Percentiles rank a stretch among this genome's conserved stretches.
Conservation (phyloP, 495 filamentous ascomycete genomes). For the Hypomontagnella monticulosa region DNA sequence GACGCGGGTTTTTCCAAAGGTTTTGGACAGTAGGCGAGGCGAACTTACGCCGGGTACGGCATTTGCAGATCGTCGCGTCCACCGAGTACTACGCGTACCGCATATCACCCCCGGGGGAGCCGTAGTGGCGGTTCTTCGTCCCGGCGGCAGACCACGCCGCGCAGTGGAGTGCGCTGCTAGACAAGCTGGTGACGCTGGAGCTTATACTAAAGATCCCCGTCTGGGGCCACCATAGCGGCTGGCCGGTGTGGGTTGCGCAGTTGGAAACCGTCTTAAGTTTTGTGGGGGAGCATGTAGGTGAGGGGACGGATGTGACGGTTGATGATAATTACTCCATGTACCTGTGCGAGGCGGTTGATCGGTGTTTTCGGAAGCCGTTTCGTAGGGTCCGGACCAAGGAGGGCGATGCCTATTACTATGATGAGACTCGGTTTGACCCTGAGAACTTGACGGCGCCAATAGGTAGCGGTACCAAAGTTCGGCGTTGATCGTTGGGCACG, state of each 20-base stretch:
- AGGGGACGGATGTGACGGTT: slow-evolving; percentile 10
- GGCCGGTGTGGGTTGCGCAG: slow-evolving; percentile 12
- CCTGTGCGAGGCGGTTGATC: slow-evolving; percentile 25
- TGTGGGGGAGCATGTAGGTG: slow-evolving; percentile 19
- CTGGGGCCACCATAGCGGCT: background rate
- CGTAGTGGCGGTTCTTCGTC: slow-evolving; percentile 21
- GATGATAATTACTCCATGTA: slow-evolving; percentile 31
- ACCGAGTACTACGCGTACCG: slow-evolving; percentile 4
- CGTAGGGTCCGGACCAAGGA: slow-evolving; percentile 12
- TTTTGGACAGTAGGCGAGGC: slow-evolving; percentile 13
- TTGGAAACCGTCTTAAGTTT: slow-evolving; percentile 20
- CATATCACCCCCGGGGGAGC: slow-evolving; percentile 4
- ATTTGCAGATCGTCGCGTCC: background rate
- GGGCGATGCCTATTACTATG: slow-evolving; percentile 21
- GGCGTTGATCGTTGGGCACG: no score
- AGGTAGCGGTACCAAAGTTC: no score
- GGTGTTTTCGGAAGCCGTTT: slow-evolving; percentile 22
- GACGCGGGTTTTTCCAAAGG: background rate
- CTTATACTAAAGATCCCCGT: slow-evolving; percentile 1
- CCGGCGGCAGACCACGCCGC: background rate
- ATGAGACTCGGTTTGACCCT: slow-evolving; percentile 18
- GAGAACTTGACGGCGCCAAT: slow-evolving; percentile 23
- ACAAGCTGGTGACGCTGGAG: slow-evolving; percentile 1
- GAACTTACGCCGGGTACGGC: slow-evolving; percentile 10
- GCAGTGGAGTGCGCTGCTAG: slow-evolving; percentile 8